A percentile compares a stretch with the other conserved stretches of the same genome.
phyloP scores from a whole-genome alignment of 2,329 filamentous ascomycete genomes.

The Tothia fuscella region DNA sequence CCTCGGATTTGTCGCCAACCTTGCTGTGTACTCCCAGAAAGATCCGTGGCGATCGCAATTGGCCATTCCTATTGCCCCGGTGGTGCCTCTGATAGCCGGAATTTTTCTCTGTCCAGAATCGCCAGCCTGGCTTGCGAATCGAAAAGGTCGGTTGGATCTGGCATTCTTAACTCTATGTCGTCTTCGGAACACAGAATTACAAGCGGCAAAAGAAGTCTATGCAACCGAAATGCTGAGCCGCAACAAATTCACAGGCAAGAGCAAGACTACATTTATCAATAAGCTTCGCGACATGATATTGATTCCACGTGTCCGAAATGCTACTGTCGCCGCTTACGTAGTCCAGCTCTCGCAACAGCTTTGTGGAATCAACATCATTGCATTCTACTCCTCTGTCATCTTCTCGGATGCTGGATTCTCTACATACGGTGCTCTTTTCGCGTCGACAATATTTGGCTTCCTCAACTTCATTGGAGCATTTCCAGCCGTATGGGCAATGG shows the following conservation, averaged over 20 bases:
- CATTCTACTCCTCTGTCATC: slow-evolving; percentile 19
- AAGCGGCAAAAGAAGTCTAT: slow-evolving; percentile 31
- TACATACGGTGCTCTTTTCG: not conserved
- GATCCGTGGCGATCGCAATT: slow-evolving; percentile 22
- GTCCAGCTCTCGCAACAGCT: slow-evolving; percentile 25
- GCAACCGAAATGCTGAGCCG: slow-evolving; percentile 11
- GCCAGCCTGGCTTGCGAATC: slow-evolving; percentile 26
- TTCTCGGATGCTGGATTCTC: slow-evolving; percentile 16
- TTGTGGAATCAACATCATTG: slow-evolving; percentile 21
- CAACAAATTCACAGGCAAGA: slow-evolving; percentile 16
- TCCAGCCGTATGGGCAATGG: slow-evolving; percentile 35
- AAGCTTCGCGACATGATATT: slow-evolving; percentile 38
- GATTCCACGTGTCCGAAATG: slow-evolving; percentile 34
- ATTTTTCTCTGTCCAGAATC: slow-evolving; percentile 8
- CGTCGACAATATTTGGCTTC: slow-evolving; percentile 32
- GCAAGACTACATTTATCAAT: slow-evolving; percentile 25
- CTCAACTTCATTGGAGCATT: slow-evolving; percentile 35
- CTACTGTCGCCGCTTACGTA: slow-evolving; percentile 21
- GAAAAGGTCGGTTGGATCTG: slow-evolving; percentile 21
- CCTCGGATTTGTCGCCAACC: slow-evolving; percentile 35
- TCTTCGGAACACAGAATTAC: slow-evolving; percentile 24
- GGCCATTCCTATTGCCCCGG: slow-evolving; percentile 10
- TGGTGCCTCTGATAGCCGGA: not conserved
- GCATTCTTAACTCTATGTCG: slow-evolving; percentile 25
- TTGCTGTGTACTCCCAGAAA: slow-evolving; percentile 15